A percentile compares a stretch with the other conserved stretches of the same genome.
Conservation (phyloP, 2,329 filamentous ascomycete species). For the Diaporthe ilicicola region DNA sequence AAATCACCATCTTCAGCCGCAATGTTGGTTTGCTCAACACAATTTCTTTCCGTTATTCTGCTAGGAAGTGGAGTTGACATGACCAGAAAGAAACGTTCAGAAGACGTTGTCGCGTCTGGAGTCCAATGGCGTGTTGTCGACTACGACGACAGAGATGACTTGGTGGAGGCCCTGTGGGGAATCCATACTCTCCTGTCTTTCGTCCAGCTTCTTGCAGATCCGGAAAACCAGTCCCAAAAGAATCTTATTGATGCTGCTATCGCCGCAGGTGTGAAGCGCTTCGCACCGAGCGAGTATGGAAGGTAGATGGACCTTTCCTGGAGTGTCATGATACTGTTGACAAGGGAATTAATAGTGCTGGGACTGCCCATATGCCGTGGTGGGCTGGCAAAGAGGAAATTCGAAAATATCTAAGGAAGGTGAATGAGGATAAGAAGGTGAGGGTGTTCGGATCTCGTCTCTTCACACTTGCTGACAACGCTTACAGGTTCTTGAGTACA, state of each 20-base stretch:
- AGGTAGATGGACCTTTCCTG: constrained; percentile 40
- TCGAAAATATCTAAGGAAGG: constrained; percentile 56
- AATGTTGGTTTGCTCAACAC: background rate
- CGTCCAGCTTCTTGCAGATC: constrained; percentile 46
- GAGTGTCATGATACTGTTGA: background rate
- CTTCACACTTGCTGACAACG: background rate
- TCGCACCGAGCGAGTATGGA: constrained; percentile 68
- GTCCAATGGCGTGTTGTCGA: constrained; percentile 52
- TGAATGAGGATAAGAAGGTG: constrained; percentile 58
- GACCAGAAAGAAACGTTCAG: background rate
- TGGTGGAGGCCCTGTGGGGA: constrained; percentile 52
- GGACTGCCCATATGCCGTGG: constrained; percentile 51
- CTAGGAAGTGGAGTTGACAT: background rate
- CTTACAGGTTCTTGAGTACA: constrained; percentile 61
- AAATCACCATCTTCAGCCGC: constrained; percentile 28
- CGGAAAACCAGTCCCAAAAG: constrained; percentile 53
- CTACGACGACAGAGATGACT: constrained; percentile 50
- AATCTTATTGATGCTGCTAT: constrained; percentile 68
- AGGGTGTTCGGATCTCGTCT: background rate
- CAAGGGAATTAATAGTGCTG: constrained; percentile 37
- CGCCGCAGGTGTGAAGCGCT: constrained; percentile 59
- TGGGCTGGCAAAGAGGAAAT: constrained; percentile 60
- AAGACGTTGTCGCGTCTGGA: constrained; percentile 34
- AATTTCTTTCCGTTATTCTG: background rate
- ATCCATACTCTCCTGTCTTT: constrained; percentile 64